Evolutionary conservation across 345 rosid species (phyloP).

Genomic region (Trapa bicornis): DNA sequence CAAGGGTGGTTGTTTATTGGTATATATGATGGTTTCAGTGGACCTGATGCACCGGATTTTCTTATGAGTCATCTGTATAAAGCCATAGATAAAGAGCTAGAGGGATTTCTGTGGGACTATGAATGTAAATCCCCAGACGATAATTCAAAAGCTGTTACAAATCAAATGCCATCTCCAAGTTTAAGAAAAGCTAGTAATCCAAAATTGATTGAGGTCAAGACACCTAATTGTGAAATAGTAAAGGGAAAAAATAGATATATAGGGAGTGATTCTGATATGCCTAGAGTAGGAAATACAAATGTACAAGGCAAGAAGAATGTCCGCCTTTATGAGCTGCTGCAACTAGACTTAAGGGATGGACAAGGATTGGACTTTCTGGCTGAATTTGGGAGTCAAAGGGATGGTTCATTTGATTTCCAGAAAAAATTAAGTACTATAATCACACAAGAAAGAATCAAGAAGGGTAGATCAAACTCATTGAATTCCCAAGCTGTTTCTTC

Average conservation of each 20-base stretch:
- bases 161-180: constrained; percentile 22
- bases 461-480: constrained; percentile 18
- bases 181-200: constrained; percentile 23
- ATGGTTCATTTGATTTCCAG: constrained; percentile 19
- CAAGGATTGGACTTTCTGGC: constrained; percentile 17
- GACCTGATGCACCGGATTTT: constrained; percentile 97
- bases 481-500: constrained; percentile 23
- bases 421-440: constrained; percentile 16
- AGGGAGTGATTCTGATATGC: constrained; percentile 6
- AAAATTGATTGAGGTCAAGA: constrained; percentile 21
- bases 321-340: constrained; percentile 85
- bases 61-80: constrained; percentile 76
- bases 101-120: constrained; percentile 87
- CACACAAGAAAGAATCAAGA: constrained; percentile 13
- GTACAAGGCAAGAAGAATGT: constrained; percentile 55
- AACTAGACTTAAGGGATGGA: constrained; percentile 49
- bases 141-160: constrained; percentile 20
- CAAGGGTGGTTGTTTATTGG: constrained; percentile 98
- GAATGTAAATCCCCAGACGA: constrained; percentile 41
- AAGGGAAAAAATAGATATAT: constrained; percentile 28
- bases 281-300: constrained; percentile 29
- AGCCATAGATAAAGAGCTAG: constrained; percentile 78
- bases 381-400: constrained; percentile 17
- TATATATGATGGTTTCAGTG: constrained; percentile 96
- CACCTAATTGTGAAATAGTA: constrained; percentile 35